A percentile compares a stretch with the other conserved stretches of the same genome.
phyloP scores from a whole-genome alignment of 2,329 filamentous ascomycete genomes.

The Beauveria australis region DNA sequence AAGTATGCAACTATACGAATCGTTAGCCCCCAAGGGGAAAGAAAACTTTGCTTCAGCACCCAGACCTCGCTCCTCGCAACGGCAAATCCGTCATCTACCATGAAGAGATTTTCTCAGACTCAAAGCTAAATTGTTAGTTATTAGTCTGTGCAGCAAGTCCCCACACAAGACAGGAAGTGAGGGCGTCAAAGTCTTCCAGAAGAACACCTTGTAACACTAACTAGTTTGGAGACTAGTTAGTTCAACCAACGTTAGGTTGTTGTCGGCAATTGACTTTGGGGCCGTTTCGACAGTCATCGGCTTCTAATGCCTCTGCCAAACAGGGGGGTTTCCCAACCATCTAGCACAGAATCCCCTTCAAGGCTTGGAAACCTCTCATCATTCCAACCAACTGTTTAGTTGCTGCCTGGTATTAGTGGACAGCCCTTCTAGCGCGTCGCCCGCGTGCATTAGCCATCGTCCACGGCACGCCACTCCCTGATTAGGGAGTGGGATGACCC shows the following conservation, averaged over 20 bases:
- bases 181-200: background rate
- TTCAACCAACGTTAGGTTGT: too few species aligned
- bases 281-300: background rate
- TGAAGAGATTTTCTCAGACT: background rate
- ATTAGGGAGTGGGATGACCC: background rate
- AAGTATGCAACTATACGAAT: background rate
- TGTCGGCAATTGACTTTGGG: background rate
- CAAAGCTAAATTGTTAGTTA: background rate
- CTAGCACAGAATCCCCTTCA: too few species aligned
- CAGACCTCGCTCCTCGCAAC: too few species aligned
- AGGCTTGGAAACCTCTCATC: too few species aligned
- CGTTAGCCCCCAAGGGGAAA: background rate
- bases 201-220: background rate
- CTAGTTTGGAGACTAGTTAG: too few species aligned
- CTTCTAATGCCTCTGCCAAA: background rate
- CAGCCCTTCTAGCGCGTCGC: background rate
- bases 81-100: background rate
- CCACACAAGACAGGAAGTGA: background rate
- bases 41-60: too few species aligned
- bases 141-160: background rate
- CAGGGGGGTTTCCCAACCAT: too few species aligned
- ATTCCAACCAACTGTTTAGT: background rate
- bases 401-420: background rate
- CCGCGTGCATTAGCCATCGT: background rate
- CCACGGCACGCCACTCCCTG: background rate